phyloP scores from a whole-genome alignment of 352 stramenopile species.

The Phytophthora pluvialis region DNA sequence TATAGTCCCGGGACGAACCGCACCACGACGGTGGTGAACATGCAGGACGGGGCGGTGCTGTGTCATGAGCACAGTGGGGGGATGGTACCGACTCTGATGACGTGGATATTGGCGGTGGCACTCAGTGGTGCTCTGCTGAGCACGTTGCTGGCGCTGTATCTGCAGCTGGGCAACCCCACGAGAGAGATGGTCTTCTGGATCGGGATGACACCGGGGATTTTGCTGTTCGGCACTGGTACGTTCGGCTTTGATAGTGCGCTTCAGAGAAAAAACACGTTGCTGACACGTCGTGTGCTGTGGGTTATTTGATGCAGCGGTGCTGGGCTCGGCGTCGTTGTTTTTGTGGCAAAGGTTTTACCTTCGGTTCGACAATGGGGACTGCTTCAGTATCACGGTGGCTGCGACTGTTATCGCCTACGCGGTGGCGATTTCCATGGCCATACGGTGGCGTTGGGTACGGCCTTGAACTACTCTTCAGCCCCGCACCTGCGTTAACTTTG shows the following conservation, averaged over 20 bases:
- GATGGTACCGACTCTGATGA: conserved; percentile 42
- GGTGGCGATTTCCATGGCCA: conserved; percentile 72
- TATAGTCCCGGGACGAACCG: conserved; percentile 37
- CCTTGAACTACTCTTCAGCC: not conserved
- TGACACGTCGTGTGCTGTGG: conserved; percentile 8
- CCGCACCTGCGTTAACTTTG: not conserved
- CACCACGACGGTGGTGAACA: conserved; percentile 33
- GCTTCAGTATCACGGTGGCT: conserved; percentile 69
- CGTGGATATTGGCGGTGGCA: conserved; percentile 49
- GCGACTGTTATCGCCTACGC: conserved; percentile 73
- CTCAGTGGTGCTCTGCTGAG: conserved; percentile 58
- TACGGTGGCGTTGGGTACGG: conserved; percentile 78
- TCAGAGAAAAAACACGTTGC: not conserved
- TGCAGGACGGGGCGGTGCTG: conserved; percentile 42
- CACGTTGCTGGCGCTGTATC: conserved; percentile 56
- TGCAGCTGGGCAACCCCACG: conserved; percentile 71
- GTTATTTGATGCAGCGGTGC: conserved; percentile 37
- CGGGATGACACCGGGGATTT: conserved; percentile 57
- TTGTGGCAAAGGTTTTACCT: conserved; percentile 68
- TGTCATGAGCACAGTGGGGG: conserved; percentile 41
- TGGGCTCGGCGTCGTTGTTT: conserved; percentile 49
- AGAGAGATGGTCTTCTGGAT: conserved; percentile 66
- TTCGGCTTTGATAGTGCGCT: not conserved
- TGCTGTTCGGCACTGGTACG: conserved; percentile 56
- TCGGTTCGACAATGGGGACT: conserved; percentile 75